Base-by-base conservation (phyloP, 1,139 yeast genomes). In the Kodamaea anthophila region DNA sequence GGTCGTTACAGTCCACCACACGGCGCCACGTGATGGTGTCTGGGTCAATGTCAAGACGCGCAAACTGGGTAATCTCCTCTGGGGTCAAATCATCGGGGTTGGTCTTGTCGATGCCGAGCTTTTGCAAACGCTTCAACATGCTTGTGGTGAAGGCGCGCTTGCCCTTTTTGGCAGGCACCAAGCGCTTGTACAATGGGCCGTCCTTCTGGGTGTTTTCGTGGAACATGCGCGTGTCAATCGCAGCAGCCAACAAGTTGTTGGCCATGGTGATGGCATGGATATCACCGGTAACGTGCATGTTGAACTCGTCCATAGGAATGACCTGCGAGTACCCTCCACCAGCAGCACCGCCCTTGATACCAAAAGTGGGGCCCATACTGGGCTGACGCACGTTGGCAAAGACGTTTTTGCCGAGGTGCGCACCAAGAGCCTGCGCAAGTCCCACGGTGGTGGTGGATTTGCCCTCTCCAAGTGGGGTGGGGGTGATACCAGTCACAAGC, bases 261-360 rank as follows among this genome's bases (percentile, higher is more conserved):
- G 98, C 97, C 70, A 88, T 88, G 32, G 94, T 77, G 43, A 91
- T 86, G 34, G 98, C 98, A 58, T 91, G 98, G 46, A 91, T 88
- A 58, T 91, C 98, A 58, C 98, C 98, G 30, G 98, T 91, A 44
- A 91, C 77, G 57, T 91, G 98, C 84, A 91, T 77, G 68, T 91
- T 91, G 70, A 91, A 91, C 61, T 91, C 98, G 58, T 91, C 98
- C 98, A 91, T 91, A 40, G 98, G 98, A 51, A 91, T 87, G 30
- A 91, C 97, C 65, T 91, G 97, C 7, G 97, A 82, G 62, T 88
- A 91, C 38, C 98, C 98, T 55, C 98, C 98, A 54, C 98, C 98
- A 12, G 98, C 97, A 41, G 98, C 98, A 61, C 98, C 98, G 56
- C 97, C 97, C 64, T 88, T 91, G 53, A 91, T 87, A 61, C 98